Percentiles rank a stretch among this genome's conserved stretches.
Conservation (phyloP, 805 yeast genomes). For the Saccharomycopsis babjevae region DNA sequence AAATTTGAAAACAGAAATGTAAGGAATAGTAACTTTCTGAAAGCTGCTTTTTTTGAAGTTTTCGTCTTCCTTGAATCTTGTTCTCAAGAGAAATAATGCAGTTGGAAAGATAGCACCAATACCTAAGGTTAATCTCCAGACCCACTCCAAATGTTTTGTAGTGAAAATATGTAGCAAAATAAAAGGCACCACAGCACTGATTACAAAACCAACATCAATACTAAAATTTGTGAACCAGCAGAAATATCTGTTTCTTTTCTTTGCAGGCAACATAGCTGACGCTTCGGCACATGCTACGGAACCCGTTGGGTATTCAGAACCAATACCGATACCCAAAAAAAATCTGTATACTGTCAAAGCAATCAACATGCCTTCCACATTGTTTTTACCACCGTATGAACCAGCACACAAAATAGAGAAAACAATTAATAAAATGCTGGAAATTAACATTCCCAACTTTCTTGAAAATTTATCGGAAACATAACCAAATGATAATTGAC, state of each 20-base stretch:
- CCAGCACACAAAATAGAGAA: constrained; percentile 76
- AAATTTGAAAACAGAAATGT: constrained; percentile 57
- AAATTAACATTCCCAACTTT: constrained; percentile 71
- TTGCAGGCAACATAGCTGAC: constrained; percentile 65
- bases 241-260: constrained; percentile 81
- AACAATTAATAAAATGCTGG: constrained; percentile 63
- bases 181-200: constrained; percentile 76
- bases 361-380: constrained; percentile 67
- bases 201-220: constrained; percentile 83
- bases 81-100: constrained; percentile 64
- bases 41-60: constrained; percentile 62
- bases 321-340: constrained; percentile 84
- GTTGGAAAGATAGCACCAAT: constrained; percentile 85
- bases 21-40: constrained; percentile 55
- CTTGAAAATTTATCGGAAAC: constrained; percentile 73
- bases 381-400: constrained; percentile 69
- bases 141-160: constrained; percentile 57
- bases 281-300: constrained; percentile 93
- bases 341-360: constrained; percentile 79
- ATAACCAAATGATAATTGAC: constrained; percentile 74
- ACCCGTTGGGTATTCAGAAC: constrained; percentile 92
- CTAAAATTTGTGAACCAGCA: constrained; percentile 79
- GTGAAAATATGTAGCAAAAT: constrained; percentile 78
- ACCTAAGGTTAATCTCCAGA: constrained; percentile 89
- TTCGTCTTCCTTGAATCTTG: constrained; percentile 64